phyloP scores from a whole-genome alignment of 1,139 yeast genomes.

The Debaryomyces nepalensis region DNA sequence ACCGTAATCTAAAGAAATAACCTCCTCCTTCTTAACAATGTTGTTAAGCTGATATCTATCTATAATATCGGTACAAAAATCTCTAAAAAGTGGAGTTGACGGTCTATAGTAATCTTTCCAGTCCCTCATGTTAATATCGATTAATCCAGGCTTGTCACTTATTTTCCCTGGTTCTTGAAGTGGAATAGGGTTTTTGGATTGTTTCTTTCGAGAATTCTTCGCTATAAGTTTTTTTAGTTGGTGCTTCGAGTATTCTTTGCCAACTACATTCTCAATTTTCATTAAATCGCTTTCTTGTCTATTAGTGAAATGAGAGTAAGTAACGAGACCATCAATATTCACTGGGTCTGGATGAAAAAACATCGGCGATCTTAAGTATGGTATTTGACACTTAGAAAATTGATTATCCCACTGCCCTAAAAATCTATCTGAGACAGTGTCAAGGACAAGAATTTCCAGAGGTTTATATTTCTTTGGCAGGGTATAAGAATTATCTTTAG shows the following conservation, averaged over 20 bases:
- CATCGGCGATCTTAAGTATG: constrained; percentile 53
- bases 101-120: constrained; percentile 54
- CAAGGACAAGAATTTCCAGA: constrained; percentile 38
- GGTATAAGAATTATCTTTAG: constrained; percentile 17
- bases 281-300: constrained; percentile 40
- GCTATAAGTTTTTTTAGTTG: constrained; percentile 39
- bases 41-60: constrained; percentile 36
- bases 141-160: constrained; percentile 39
- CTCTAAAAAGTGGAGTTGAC: constrained; percentile 43
- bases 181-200: constrained; percentile 22
- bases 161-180: constrained; percentile 11
- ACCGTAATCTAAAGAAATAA: constrained; percentile 36
- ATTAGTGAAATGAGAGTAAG: constrained; percentile 40
- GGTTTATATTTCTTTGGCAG: constrained; percentile 27
- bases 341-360: constrained; percentile 55
- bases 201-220: constrained; percentile 21
- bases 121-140: constrained; percentile 51
- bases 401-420: constrained; percentile 53
- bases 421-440: constrained; percentile 33
- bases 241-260: constrained; percentile 51
- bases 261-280: constrained; percentile 52
- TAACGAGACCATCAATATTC: constrained; percentile 48
- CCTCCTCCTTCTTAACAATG: constrained; percentile 40
- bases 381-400: constrained; percentile 48
- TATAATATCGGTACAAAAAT: constrained; percentile 43